phyloP scores from a whole-genome alignment of 345 rosid species.

The Laguncularia racemosa region DNA sequence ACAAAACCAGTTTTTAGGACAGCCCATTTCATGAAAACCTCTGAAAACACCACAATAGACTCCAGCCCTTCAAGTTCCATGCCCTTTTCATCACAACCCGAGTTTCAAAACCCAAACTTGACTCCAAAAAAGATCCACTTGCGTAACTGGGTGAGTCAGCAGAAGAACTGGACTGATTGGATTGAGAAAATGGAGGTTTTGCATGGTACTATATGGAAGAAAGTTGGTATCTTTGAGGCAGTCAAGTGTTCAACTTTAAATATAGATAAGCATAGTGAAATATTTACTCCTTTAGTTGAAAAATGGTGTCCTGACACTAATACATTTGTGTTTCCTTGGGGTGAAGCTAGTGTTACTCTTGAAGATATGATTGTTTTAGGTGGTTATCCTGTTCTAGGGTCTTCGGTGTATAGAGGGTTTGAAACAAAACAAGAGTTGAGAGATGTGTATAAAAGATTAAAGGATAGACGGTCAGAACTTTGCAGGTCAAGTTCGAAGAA shows the following conservation, averaged over 20 bases:
- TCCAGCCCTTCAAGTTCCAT: conserved; percentile 8
- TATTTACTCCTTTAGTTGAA: conserved; percentile 29
- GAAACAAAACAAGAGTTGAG: conserved; percentile 3
- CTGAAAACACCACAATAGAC: conserved; percentile 10
- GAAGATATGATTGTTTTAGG: conserved; percentile 36
- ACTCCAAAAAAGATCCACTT: conserved; percentile 12
- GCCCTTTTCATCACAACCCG: conserved; percentile 6
- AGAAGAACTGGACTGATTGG: conserved; percentile 28
- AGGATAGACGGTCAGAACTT: conserved; percentile 2
- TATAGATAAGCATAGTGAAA: conserved; percentile 10
- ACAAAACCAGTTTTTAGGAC: conserved; percentile 13
- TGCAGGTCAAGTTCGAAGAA: neutral
- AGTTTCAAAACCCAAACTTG: conserved; percentile 1
- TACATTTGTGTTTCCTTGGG: conserved; percentile 45
- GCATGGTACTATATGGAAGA: conserved; percentile 22
- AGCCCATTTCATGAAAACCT: conserved; percentile 29
- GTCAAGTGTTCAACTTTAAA: conserved; percentile 22
- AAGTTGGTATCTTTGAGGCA: conserved; percentile 40
- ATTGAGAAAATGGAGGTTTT: conserved; percentile 20
- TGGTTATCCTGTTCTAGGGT: conserved; percentile 40
- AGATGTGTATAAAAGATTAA: conserved; percentile 10
- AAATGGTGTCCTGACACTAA: conserved; percentile 43
- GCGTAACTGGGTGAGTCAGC: conserved; percentile 19
- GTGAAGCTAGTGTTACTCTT: conserved; percentile 42
- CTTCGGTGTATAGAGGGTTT: conserved; percentile 21